phyloP scores from a whole-genome alignment of 148 eudicot genomes.

The Arctostaphylos glauca region DNA sequence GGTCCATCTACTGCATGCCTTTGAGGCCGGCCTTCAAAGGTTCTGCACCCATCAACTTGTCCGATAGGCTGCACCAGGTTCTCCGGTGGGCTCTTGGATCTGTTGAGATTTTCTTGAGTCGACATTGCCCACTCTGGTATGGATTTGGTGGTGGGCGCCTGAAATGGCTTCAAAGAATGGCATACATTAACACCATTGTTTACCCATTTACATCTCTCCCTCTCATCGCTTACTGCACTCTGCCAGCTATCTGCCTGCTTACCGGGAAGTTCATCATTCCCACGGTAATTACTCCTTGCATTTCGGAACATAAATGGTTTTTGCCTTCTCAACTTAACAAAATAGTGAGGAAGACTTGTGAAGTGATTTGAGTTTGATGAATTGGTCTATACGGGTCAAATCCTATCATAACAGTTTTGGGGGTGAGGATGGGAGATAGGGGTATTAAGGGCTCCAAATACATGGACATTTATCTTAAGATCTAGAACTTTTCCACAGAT shows the following conservation, averaged over 20 bases:
- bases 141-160: constrained; percentile 96
- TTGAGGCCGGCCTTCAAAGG: constrained; percentile 98
- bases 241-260: constrained; percentile 94
- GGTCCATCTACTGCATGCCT: constrained; percentile 98
- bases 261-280: constrained; percentile 99
- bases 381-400: neutral
- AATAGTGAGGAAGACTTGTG: neutral
- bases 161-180: constrained; percentile 91
- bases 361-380: neutral
- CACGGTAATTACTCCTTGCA: constrained; percentile 50
- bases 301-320: neutral
- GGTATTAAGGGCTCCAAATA: neutral
- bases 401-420: no score
- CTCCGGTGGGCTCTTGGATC: constrained; percentile 98
- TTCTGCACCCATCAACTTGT: constrained; percentile 95
- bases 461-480: neutral
- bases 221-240: constrained; percentile 75
- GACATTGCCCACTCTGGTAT: constrained; percentile 99
- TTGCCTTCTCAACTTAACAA: neutral
- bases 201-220: constrained; percentile 97
- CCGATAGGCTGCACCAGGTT: constrained; percentile 95
- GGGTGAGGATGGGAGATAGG: no score
- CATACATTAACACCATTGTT: constrained; percentile 91
- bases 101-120: constrained; percentile 87
- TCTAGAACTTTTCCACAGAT: no score